Evolutionary conservation across 148 eudicot genomes (phyloP).

Genomic region (Chenopodium formosanum): DNA sequence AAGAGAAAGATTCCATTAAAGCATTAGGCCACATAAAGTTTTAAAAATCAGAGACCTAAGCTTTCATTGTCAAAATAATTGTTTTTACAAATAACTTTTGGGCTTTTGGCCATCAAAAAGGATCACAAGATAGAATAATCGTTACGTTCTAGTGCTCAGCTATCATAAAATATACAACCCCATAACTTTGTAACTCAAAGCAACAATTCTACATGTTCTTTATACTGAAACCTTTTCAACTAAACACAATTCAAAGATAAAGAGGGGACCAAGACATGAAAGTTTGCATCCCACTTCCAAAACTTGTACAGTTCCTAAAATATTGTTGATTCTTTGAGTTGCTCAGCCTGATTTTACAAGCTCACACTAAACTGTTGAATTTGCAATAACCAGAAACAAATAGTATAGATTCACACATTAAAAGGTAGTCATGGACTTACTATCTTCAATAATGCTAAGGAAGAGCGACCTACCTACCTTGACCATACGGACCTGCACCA

Average conservation of each 20-base stretch:
- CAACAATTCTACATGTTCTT: neutral
- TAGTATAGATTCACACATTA: neutral
- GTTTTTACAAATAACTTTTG: neutral
- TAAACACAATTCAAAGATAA: neutral
- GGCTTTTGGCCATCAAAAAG: neutral
- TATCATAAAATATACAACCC: neutral
- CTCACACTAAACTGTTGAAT: neutral
- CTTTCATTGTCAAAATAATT: neutral
- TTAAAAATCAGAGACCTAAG: neutral
- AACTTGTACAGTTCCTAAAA: neutral
- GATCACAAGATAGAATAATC: neutral
- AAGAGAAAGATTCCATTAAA: neutral
- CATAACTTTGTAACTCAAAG: neutral
- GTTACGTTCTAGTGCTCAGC: neutral
- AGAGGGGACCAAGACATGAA: neutral
- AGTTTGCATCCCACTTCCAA: neutral
- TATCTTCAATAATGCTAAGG: constrained; percentile 30
- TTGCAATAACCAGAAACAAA: neutral
- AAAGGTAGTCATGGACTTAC: constrained; percentile 31
- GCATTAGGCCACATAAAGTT: neutral
- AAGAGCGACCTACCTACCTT: constrained; percentile 65
- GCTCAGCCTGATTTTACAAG: constrained; percentile 3
- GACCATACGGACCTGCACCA: constrained; percentile 88
- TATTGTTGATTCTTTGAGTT: neutral
- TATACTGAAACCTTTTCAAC: neutral